These are phyloP conservation scores for Coelastrella sp. DNA, from an alignment of 139 green algal species.

Conservation along the genomic window DNA sequence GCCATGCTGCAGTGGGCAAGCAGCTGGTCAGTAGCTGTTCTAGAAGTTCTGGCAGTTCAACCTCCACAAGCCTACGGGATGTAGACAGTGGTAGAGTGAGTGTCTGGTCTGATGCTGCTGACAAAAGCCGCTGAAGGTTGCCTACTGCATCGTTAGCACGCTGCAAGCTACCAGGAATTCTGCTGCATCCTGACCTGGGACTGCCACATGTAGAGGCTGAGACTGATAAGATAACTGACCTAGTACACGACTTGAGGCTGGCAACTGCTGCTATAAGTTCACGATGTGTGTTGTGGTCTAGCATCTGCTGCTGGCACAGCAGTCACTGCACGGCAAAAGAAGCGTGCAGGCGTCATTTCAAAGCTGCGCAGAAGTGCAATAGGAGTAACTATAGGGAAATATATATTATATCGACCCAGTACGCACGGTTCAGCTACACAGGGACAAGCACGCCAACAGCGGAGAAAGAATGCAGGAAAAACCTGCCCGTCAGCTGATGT, in stretches of 20 bases:
- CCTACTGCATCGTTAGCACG: not conserved
- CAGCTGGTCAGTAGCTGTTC: constrained; percentile 25
- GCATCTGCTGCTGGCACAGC: constrained; percentile 2
- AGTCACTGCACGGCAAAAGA: not conserved
- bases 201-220: not conserved
- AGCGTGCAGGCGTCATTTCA: not conserved
- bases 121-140: not conserved
- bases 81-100: constrained; percentile 36
- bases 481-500: no score
- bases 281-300: constrained; percentile 26
- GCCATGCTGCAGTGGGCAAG: constrained; percentile 21
- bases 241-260: constrained; percentile 39
- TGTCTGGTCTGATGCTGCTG: constrained; percentile 6
- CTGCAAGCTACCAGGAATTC: not conserved
- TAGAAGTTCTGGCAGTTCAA: constrained; percentile 23
- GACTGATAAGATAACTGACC: constrained; percentile 1
- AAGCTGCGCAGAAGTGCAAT: no score
- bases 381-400: no score
- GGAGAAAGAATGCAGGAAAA: no score
- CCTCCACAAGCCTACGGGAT: constrained; percentile 31
- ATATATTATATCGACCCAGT: no score
- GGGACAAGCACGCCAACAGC: no score
- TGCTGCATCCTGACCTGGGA: not conserved
- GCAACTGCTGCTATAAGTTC: constrained; percentile 20
- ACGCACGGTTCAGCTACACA: no score